Evolutionary conservation across 2,329 filamentous ascomycete genomes (phyloP).

Genomic region (Fusarium fujikuroi): DNA sequence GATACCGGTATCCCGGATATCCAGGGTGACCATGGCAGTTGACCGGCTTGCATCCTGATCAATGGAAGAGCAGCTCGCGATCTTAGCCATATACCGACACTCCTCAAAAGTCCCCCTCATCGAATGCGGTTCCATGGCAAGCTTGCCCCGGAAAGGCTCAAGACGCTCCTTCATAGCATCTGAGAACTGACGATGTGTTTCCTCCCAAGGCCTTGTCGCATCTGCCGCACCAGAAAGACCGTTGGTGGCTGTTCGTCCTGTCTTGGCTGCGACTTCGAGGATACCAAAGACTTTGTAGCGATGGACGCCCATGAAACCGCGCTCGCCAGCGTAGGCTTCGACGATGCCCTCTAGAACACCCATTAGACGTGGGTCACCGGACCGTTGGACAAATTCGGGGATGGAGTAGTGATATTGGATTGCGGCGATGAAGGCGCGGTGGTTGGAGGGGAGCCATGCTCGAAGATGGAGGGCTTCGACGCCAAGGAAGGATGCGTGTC

Average conservation of each 20-base stretch:
- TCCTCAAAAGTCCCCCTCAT: conserved; percentile 67
- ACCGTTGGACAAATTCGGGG: conserved; percentile 63
- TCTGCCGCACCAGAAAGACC: conserved; percentile 59
- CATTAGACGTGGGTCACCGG: conserved; percentile 60
- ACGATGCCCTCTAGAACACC: conserved; percentile 65
- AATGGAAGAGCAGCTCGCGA: conserved; percentile 58
- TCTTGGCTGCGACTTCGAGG: conserved; percentile 64
- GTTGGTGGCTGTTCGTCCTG: conserved; percentile 63
- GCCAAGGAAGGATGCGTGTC: conserved; percentile 58
- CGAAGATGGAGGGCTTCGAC: conserved; percentile 62
- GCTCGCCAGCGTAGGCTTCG: conserved; percentile 65
- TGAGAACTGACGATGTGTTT: conserved; percentile 34
- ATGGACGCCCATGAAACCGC: conserved; percentile 66
- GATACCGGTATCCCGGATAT: conserved; percentile 63
- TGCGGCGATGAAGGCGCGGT: conserved; percentile 64
- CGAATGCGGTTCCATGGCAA: conserved; percentile 61
- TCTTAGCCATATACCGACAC: conserved; percentile 59
- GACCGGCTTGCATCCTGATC: conserved; percentile 58
- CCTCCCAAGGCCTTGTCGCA: conserved; percentile 39
- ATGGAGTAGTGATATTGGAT: conserved; percentile 65
- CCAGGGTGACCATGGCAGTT: conserved; percentile 61
- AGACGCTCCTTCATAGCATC: conserved; percentile 38
- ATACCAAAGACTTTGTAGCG: conserved; percentile 68
- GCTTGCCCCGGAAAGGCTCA: conserved; percentile 54
- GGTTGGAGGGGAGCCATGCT: conserved; percentile 64